phyloP scores from a whole-genome alignment of 257 asterid species.

The Nyctanthes arbortristis region DNA sequence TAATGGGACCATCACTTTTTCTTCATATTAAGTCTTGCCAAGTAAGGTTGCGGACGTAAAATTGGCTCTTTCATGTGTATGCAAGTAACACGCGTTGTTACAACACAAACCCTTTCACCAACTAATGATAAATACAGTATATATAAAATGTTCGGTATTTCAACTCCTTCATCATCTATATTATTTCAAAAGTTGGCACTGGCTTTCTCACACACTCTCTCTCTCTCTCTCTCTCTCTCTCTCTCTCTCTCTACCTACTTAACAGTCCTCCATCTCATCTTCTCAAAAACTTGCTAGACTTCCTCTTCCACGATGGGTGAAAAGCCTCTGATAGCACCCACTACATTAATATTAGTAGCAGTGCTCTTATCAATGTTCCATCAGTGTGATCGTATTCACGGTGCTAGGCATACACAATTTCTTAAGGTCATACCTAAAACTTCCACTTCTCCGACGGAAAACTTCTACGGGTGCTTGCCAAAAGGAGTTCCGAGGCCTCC shows the following conservation, averaged over 20 bases:
- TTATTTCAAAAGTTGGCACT: neutral
- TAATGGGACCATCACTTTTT: too few species aligned
- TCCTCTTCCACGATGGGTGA: neutral
- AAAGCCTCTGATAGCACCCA: neutral
- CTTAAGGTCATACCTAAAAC: neutral
- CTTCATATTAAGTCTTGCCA: too few species aligned
- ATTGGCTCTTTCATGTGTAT: too few species aligned
- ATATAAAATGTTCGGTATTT: too few species aligned
- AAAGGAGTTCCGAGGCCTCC: neutral
- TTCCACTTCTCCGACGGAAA: neutral
- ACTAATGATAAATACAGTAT: neutral
- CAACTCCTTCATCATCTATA: neutral
- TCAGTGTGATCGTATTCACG: neutral
- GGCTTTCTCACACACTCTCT: too few species aligned
- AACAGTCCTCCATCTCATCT: too few species aligned
- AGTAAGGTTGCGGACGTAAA: too few species aligned
- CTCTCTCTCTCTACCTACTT: too few species aligned
- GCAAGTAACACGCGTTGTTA: too few species aligned
- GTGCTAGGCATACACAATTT: constrained; percentile 1
- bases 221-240: neutral
- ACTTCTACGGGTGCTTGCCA: neutral
- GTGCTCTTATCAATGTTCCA: neutral
- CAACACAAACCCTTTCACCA: neutral
- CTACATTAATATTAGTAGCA: neutral
- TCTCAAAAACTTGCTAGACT: neutral